Percentiles rank a stretch among this genome's conserved stretches.
Conservation (phyloP, 1,284 basidiomycete species). For the Cutaneotrichosporon cavernicola region DNA sequence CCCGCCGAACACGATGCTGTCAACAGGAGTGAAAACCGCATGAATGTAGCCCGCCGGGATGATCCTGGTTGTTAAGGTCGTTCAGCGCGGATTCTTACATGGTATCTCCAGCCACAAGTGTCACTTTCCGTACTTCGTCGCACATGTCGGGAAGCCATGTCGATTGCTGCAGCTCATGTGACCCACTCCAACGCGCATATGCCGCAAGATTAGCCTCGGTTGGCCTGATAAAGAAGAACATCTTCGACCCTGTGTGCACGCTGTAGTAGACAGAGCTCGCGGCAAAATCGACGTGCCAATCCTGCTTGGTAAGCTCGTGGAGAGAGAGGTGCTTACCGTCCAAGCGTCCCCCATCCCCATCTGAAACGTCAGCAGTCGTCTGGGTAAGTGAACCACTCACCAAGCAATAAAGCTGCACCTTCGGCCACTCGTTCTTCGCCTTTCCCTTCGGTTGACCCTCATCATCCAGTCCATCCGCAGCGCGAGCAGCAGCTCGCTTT, state of each 20-base stretch:
- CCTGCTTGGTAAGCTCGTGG: conserved; percentile 56
- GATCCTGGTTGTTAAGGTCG: conserved; percentile 56
- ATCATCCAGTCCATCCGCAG: conserved; percentile 1
- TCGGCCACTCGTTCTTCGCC: conserved; percentile 63
- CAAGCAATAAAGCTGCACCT: conserved; percentile 92
- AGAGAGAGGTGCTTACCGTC: conserved; percentile 65
- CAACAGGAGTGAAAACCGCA: conserved; percentile 86
- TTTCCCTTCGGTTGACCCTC: conserved; percentile 9
- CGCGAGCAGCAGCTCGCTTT: conserved; percentile 11
- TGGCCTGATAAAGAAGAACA: conserved; percentile 93
- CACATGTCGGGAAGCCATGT: conserved; percentile 80
- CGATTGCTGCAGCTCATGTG: conserved; percentile 72
- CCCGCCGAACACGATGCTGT: conserved; percentile 93
- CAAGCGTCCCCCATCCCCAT: conserved; percentile 63
- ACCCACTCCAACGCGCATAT: conserved; percentile 65
- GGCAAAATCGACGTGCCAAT: conserved; percentile 96
- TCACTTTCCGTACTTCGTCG: conserved; percentile 83
- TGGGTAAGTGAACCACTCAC: conserved; percentile 63
- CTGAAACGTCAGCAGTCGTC: conserved; percentile 38
- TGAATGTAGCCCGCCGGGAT: conserved; percentile 98
- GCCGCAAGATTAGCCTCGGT: conserved; percentile 83
- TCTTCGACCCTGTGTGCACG: conserved; percentile 76
- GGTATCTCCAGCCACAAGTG: conserved; percentile 78
- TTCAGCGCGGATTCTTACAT: conserved; percentile 58
- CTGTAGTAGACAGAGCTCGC: conserved; percentile 94